Conservation (phyloP, 129 eudicot species). For the Mikania micrantha region DNA sequence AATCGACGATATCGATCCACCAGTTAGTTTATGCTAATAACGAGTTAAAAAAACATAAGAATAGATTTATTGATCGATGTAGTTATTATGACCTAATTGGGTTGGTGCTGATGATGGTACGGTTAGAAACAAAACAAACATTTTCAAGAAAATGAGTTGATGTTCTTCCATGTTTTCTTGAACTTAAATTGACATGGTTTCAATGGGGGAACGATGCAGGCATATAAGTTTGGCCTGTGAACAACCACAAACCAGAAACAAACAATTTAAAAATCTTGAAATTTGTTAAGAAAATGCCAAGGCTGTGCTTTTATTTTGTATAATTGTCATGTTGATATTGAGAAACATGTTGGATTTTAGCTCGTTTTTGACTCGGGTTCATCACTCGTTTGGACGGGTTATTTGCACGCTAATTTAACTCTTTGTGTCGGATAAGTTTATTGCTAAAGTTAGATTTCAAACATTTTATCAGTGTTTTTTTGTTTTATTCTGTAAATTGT, state of each 20-base stretch:
- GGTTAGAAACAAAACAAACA: neutral
- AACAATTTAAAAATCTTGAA: slow-evolving; percentile 9
- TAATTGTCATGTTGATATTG: neutral
- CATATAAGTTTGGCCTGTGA: slow-evolving; percentile 4
- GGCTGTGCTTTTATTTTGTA: slow-evolving; percentile 25
- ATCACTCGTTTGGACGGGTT: slow-evolving; percentile 15
- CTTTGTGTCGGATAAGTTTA: neutral
- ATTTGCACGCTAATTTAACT: slow-evolving; percentile 3
- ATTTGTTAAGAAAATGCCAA: slow-evolving; percentile 7
- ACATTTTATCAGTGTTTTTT: slow-evolving; percentile 1
- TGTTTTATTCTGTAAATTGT: slow-evolving; percentile 8
- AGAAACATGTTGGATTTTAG: slow-evolving; percentile 16
- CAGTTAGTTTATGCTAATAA: neutral
- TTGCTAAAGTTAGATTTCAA: slow-evolving; percentile 22
- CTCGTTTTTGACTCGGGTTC: neutral
- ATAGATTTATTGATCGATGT: neutral
- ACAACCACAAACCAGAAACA: slow-evolving; percentile 1
- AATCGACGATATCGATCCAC: neutral
- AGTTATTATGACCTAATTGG: neutral
- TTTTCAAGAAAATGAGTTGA: slow-evolving; percentile 11
- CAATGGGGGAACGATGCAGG: neutral
- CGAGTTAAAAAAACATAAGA: neutral
- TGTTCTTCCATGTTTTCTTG: slow-evolving; percentile 4
- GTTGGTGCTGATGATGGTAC: neutral
- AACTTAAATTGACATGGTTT: neutral